A percentile compares a stretch with the other conserved stretches of the same genome.
Conservation (phyloP, 2,329 filamentous ascomycete genomes). For the Pyricularia pennisetigena region DNA sequence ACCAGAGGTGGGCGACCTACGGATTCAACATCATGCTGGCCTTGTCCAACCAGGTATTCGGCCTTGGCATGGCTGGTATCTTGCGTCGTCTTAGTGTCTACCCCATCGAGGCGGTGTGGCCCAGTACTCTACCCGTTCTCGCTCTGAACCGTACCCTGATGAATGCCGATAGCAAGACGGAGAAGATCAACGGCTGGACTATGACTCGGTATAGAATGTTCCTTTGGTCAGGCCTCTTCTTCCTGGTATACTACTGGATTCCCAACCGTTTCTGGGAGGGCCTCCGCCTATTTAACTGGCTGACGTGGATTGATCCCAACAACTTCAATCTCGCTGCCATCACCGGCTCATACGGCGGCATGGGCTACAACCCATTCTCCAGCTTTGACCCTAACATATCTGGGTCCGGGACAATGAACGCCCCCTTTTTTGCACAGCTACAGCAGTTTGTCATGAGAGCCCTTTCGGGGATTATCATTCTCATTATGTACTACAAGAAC, state of each 20-base stretch:
- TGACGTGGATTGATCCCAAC: slow-evolving; percentile 38
- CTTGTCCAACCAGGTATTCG: slow-evolving; percentile 30
- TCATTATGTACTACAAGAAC: slow-evolving; percentile 31
- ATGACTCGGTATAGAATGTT: slow-evolving; percentile 33
- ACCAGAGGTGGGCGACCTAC: slow-evolving; percentile 26
- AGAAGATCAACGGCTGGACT: slow-evolving; percentile 31
- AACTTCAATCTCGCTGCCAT: slow-evolving; percentile 32
- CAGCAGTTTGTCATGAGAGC: slow-evolving; percentile 23
- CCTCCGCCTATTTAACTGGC: slow-evolving; percentile 35
- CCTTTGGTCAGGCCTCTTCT: slow-evolving; percentile 23
- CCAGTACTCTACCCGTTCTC: slow-evolving; percentile 26
- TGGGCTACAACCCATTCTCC: slow-evolving; percentile 38
- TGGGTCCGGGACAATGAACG: background rate
- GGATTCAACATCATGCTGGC: slow-evolving; percentile 31
- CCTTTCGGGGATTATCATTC: slow-evolving; percentile 26
- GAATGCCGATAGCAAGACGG: slow-evolving; percentile 21
- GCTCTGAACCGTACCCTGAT: slow-evolving; percentile 23
- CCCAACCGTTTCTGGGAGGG: slow-evolving; percentile 24
- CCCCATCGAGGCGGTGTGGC: slow-evolving; percentile 29
- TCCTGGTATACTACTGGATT: slow-evolving; percentile 38
- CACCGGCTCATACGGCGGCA: slow-evolving; percentile 26
- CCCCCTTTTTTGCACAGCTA: slow-evolving; percentile 27
- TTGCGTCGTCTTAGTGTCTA: slow-evolving; percentile 27
- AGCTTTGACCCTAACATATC: slow-evolving; percentile 39
- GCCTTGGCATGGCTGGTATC: slow-evolving; percentile 31